phyloP scores from a whole-genome alignment of 208 protist genomes.

The Leishmania arabica region DNA sequence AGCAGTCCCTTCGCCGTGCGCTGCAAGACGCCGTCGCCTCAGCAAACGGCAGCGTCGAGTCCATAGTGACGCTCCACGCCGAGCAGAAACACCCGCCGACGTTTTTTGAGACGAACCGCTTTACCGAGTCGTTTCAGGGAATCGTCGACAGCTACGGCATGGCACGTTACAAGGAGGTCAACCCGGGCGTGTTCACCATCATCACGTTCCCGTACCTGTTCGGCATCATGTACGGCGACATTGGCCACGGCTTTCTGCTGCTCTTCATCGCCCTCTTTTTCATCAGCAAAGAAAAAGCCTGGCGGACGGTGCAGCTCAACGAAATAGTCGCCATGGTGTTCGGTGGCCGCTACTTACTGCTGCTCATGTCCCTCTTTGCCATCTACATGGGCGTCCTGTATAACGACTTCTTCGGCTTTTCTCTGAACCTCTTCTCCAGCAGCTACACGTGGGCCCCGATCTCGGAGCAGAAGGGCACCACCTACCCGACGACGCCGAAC shows the following conservation, averaged over 20 bases:
- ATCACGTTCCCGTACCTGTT: constrained; percentile 99
- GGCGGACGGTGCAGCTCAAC: constrained; percentile 69
- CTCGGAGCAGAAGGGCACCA: constrained; percentile 24
- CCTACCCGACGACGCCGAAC: constrained; percentile 42
- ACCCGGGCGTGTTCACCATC: constrained; percentile 96
- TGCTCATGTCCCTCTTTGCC: constrained; percentile 97
- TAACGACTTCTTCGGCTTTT: constrained; percentile 96
- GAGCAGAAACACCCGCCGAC: constrained; percentile 94
- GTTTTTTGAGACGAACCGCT: constrained; percentile 95
- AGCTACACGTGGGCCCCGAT: constrained; percentile 64
- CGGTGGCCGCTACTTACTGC: constrained; percentile 94
- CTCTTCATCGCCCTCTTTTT: constrained; percentile 80
- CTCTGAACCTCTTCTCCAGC: constrained; percentile 85
- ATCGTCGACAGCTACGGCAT: constrained; percentile 99
- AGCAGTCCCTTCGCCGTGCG: constrained; percentile 48
- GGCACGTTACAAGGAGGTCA: constrained; percentile 93
- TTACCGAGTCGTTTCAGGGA: constrained; percentile 95
- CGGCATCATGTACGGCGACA: constrained; percentile 99
- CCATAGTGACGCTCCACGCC: constrained; percentile 84
- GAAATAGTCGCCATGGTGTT: constrained; percentile 90
- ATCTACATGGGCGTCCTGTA: constrained; percentile 98
- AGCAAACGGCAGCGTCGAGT: constrained; percentile 73
- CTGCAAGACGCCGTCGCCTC: constrained; percentile 53
- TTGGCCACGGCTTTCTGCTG: constrained; percentile 97
- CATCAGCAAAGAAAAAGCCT: constrained; percentile 81